Evolutionary conservation across 1,139 yeast genomes (phyloP).

Genomic region (Blastobotrys indianensis): DNA sequence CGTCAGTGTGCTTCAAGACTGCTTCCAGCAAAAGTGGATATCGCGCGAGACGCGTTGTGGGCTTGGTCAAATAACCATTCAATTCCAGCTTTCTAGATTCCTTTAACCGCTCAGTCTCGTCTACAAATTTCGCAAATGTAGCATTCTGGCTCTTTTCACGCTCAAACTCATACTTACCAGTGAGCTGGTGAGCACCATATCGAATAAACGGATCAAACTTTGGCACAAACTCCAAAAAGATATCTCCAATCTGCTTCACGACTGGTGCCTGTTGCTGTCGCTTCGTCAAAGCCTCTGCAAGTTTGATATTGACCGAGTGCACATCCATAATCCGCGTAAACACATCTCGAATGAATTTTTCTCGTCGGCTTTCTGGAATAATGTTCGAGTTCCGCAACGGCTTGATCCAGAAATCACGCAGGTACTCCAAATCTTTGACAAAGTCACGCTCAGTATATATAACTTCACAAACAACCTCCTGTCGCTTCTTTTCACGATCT

Average conservation of each 20-base stretch:
- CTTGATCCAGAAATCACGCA: slow-evolving; percentile 90
- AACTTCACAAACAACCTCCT: slow-evolving; percentile 91
- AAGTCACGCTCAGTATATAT: slow-evolving; percentile 92
- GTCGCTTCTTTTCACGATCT: slow-evolving; percentile 84
- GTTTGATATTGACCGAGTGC: slow-evolving; percentile 70
- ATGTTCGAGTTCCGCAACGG: slow-evolving; percentile 81
- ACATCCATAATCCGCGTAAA: slow-evolving; percentile 88
- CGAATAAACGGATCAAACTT: slow-evolving; percentile 86
- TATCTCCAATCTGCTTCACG: slow-evolving; percentile 79
- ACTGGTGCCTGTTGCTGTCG: slow-evolving; percentile 88
- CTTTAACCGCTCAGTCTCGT: slow-evolving; percentile 82
- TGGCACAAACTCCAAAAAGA: slow-evolving; percentile 76
- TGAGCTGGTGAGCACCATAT: slow-evolving; percentile 94
- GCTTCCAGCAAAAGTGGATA: slow-evolving; percentile 83
- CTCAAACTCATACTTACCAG: slow-evolving; percentile 93
- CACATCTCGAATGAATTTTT: slow-evolving; percentile 83
- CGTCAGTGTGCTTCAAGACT: slow-evolving; percentile 72
- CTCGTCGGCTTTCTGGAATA: slow-evolving; percentile 84
- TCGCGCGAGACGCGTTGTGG: slow-evolving; percentile 93
- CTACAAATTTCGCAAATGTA: slow-evolving; percentile 84
- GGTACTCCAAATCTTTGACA: slow-evolving; percentile 87
- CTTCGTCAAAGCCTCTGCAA: slow-evolving; percentile 83
- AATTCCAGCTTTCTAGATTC: slow-evolving; percentile 88
- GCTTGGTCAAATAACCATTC: slow-evolving; percentile 88
- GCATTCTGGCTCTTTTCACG: slow-evolving; percentile 88